These are phyloP conservation scores for Podospora appendiculata DNA, from an alignment of 495 filamentous ascomycete genomes.

Conservation along the genomic window DNA sequence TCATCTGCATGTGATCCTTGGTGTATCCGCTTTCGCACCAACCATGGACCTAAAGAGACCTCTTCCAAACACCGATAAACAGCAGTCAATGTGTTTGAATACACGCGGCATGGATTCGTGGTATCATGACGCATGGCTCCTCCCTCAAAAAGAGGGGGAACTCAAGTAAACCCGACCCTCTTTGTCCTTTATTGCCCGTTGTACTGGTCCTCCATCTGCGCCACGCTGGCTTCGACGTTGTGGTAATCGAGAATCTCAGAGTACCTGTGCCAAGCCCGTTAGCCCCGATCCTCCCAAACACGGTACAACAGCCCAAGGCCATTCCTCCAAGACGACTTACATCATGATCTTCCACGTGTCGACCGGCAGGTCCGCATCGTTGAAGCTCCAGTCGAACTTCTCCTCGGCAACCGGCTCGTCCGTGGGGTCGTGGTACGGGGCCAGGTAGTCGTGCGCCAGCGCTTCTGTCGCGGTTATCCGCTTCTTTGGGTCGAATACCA, in stretches of 20 bases:
- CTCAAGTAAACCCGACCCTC: background rate
- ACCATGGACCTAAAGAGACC: slow-evolving; percentile 1
- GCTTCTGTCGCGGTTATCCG: slow-evolving; percentile 78
- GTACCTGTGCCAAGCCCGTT: slow-evolving; percentile 55
- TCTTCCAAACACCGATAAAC: slow-evolving; percentile 3
- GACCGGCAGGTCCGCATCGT: slow-evolving; percentile 93
- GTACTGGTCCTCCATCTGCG: slow-evolving; percentile 26
- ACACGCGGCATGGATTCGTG: slow-evolving; percentile 9
- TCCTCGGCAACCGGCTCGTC: slow-evolving; percentile 94
- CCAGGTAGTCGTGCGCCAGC: slow-evolving; percentile 85
- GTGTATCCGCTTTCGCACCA: slow-evolving; percentile 1
- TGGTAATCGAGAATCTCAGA: slow-evolving; percentile 99
- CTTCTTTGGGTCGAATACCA: slow-evolving; percentile 94
- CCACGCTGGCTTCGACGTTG: slow-evolving; percentile 64
- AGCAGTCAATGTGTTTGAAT: slow-evolving; percentile 2
- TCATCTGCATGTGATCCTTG: background rate
- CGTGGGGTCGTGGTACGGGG: slow-evolving; percentile 93
- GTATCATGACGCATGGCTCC: slow-evolving; percentile 11
- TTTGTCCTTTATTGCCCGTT: slow-evolving; percentile 29
- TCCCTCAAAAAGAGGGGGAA: slow-evolving; percentile 1
- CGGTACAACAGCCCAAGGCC: background rate
- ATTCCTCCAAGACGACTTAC: slow-evolving; percentile 41
- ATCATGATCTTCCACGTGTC: slow-evolving; percentile 99
- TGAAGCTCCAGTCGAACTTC: slow-evolving; percentile 99
- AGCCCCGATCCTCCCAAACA: background rate